Base-by-base conservation (phyloP, 179 eudicot species). In the Silene noctiflora region DNA sequence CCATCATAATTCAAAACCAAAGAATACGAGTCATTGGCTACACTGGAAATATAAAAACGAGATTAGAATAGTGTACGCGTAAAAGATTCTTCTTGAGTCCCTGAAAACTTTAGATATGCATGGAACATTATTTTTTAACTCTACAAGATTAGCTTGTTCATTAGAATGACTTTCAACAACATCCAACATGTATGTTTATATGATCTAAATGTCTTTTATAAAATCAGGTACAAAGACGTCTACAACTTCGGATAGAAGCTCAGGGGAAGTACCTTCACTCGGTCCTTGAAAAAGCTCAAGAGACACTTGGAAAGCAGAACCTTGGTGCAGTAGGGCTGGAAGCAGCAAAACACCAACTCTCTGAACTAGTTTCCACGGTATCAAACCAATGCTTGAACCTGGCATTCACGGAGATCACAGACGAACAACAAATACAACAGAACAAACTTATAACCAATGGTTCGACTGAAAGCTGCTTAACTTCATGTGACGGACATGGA, bases 201-300 rank as follows among this genome's bases (percentile, higher is more conserved):
- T 53, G 75, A 35, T 56, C 58, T 55, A 17, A 21, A 63, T 27
- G 68, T 67, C 42, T 66, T 60, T 78, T 42, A 69, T 81, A 53
- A 61, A 62, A 53, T 69, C 66, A 93, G 99, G 97, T 95, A 76
- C 99, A 95, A 75, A 81, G 91, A 64, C 96, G 94, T 82, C 83
- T 95, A 62, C 99, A 95, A 76, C 84, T 93, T 29, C 86, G 93
- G 19, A 95, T 95, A 80, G 99, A 95, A 77, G 91, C 98, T 73
- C 99, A 95, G 83, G 99, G 98, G 19, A 95, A 91, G 80, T 93
- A 95, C 84, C 86, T 95, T 64, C 98, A 95, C 67, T 69, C 94
- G 14, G 93, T 95, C 60, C 81, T 95, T 24, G 99, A 95, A 83
- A 95, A 91, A 76, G 99, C 99, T 59, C 94, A 91, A 73, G 93